Evolutionary conservation across 352 stramenopile species (phyloP), one percentile per base, ranked within the genome.

Genomic region (Pythium volutum): DNA sequence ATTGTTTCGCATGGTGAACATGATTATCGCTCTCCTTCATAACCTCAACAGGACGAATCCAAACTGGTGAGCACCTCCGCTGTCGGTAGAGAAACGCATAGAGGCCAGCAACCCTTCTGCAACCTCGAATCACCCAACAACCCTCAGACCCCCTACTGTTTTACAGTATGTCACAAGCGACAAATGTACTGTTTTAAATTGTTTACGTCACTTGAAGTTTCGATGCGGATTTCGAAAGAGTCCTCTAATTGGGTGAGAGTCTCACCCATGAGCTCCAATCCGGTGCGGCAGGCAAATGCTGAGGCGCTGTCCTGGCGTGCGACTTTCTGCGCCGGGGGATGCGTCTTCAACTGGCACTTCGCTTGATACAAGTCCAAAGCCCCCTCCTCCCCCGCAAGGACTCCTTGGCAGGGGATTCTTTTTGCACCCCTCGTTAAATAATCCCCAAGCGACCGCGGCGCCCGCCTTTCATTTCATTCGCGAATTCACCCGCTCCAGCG

Each of bases 401-500:
- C n/a, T n/a, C n/a, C n/a, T n/a, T n/a, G 12, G 33, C 12, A 38
- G 33, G 7, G 15, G 39, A 18, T 50, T 20, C 45, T 51, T 11
- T 34, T 39, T 25, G 10, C 36, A 15, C 2, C 36, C 22, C 33
- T 15, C 22, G n/a, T 39, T 23, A 12, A 23, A 22, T 41, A n/a
- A n/a, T n/a, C n/a, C n/a, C n/a, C n/a, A 23, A 38, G 16, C 47
- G 18, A 20, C 26, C 5, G 9, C 7, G 5, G 9, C 25, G 3
- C 26, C 23, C 3, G 3, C 16, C 5, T 16, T 39, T 54, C 47
- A 11, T 12, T 18, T 62, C 55, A 62, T 54, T 62, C 55, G 55
- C 26, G 55, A 62, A 62, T 62, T 48, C 55, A 31, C 55, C 55
- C 20, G 12, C 43, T 55, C 27, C 55, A 20, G 33, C 55, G 45